Conservation (phyloP, 305 asterid genomes). For the Plantago coronopus region DNA sequence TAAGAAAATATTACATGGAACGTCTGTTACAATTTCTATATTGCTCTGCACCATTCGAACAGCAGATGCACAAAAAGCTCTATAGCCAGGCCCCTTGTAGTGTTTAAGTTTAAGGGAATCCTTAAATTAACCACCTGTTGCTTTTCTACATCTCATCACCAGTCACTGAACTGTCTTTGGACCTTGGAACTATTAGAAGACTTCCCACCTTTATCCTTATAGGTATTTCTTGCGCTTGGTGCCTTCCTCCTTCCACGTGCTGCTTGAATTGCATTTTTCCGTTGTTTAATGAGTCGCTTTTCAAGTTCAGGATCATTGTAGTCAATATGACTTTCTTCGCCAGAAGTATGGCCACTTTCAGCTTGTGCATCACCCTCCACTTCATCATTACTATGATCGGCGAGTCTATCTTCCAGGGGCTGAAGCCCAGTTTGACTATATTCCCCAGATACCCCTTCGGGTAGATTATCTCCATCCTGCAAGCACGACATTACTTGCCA, state of each 20-base stretch:
- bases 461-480: conserved; percentile 41
- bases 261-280: conserved; percentile 62
- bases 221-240: conserved; percentile 56
- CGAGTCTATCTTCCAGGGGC: conserved; percentile 11
- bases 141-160: conserved; percentile 26
- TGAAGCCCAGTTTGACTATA: conserved; percentile 23
- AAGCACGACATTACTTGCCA: conserved; percentile 14
- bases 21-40: not conserved
- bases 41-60: not conserved
- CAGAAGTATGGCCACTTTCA: conserved; percentile 25
- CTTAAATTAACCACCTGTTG: not conserved
- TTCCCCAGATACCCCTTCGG: conserved; percentile 20
- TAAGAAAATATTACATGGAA: not conserved
- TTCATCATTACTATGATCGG: conserved; percentile 20
- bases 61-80: not conserved
- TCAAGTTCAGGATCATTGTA: conserved; percentile 55
- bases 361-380: conserved; percentile 27
- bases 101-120: not conserved
- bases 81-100: not conserved
- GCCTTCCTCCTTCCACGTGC: conserved; percentile 68
- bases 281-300: conserved; percentile 60
- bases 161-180: conserved; percentile 47
- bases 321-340: conserved; percentile 26
- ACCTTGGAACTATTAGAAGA: conserved; percentile 74
- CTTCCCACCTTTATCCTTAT: conserved; percentile 84